Evolutionary conservation across 176 grass and related monocot genomes (phyloP), one percentile per base, ranked within the genome.

Genomic region (Chloris gayana): DNA sequence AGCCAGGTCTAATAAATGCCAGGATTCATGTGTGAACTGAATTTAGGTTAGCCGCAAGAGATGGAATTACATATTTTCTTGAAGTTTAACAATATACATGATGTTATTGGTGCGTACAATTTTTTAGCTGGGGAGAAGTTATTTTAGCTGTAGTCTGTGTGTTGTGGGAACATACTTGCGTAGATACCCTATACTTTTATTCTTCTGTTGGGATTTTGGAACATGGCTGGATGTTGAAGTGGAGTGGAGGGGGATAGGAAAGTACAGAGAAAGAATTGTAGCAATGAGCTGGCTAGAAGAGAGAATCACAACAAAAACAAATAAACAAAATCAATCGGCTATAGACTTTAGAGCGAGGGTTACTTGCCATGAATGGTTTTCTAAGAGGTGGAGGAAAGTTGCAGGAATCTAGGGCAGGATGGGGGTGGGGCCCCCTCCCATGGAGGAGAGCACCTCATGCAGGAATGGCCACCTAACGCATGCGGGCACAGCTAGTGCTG

Each of bases 341-440:
- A 27, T 15, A 35, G 76, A 50, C 76, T 70, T 78, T 70, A 75
- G 46, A 34, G 47, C 7, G 74, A 76, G 83, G 56, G 64, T 39
- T 32, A 38, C 64, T 85, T 80, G 59, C 68, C 64, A 60, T 69
- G 60, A 5, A 45, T 46, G 24, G 42, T 76, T 69, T 77, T 78
- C 70, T 37, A 17, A 85, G 26, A 62, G 57, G 57, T 53, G 31
- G 24, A 70, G 74, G 61, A 54, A 79, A 85, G 58, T 33, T 73
- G 69, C 35, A 88, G 81, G 81, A 88, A 79, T 84, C 68, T 79
- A 74, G 26, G 60, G 68, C 33, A 31, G 80, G 78, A 87, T 70
- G 63, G 76, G 69, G 18, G 5, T 34, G 49, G 73, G 82, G 49
- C 3, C 70, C 4, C 74, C 38, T 57, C 66, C 54, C 24, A 31